phyloP scores from a whole-genome alignment of 2,329 filamentous ascomycete genomes.

The Pseudogymnoascus sp. region DNA sequence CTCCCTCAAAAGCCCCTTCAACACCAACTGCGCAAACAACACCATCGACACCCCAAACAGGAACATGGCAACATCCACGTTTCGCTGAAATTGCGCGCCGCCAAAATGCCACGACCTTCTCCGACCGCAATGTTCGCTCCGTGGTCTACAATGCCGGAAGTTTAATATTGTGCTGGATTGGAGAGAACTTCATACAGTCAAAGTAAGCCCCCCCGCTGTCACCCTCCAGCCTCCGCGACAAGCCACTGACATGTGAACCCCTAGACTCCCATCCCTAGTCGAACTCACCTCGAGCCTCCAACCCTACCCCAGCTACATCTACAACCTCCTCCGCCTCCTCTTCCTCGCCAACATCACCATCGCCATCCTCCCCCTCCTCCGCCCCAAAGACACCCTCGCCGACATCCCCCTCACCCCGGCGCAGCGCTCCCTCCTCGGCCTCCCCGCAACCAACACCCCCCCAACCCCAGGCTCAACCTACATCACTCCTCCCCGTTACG shows the following conservation, averaged over 20 bases:
- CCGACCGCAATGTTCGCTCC: constrained; percentile 63
- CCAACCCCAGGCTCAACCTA: constrained; percentile 65
- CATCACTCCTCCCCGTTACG: constrained; percentile 81
- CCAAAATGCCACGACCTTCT: constrained; percentile 70
- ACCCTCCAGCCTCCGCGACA: constrained; percentile 3
- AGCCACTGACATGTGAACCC: background rate
- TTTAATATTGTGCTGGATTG: constrained; percentile 40
- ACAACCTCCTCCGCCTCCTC: constrained; percentile 43
- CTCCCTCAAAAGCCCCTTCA: constrained; percentile 20
- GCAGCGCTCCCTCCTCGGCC: constrained; percentile 76
- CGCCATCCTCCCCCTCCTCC: constrained; percentile 65
- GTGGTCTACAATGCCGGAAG: constrained; percentile 60
- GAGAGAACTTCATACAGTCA: constrained; percentile 32
- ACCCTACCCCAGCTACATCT: constrained; percentile 27
- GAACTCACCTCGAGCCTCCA: constrained; percentile 16
- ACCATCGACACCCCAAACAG: constrained; percentile 37
- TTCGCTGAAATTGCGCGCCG: constrained; percentile 79
- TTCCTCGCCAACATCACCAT: constrained; percentile 63
- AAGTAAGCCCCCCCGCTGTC: constrained; percentile 23
- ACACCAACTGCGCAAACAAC: constrained; percentile 24
- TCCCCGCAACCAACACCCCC: constrained; percentile 56
- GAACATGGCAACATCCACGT: constrained; percentile 85
- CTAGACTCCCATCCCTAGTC: constrained; percentile 25
- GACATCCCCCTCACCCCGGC: constrained; percentile 89
- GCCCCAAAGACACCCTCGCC: constrained; percentile 64